Evolutionary conservation across 768 basidiomycete species (phyloP), one percentile per base, ranked within the genome.

Genomic region (Lepiota brunneoincarnata): DNA sequence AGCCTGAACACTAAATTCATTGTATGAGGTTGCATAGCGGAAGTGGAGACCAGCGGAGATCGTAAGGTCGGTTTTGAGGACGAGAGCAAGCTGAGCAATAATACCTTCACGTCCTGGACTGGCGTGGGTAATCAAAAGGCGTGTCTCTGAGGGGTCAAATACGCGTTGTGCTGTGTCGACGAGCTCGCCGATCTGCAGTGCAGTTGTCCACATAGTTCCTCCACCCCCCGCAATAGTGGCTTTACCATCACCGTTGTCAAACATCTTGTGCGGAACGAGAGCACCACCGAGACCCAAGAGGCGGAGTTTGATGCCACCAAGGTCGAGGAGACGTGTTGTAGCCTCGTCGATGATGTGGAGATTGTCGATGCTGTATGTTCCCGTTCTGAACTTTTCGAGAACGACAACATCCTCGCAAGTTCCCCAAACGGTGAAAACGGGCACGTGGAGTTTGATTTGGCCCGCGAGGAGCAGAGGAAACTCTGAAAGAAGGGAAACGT

Each of bases 181-280:
- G 47, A 99, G 88, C 69, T 99, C 96, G 55, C 97, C 97, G 37
- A 99, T 91, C 69, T 99, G 97, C 21, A 99, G 81, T 4, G 93
- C 91, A 0, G 96, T 98, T 0, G 93, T 91, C 97, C 97, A 99
- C 87, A 98, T 96, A 17, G 95, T 98, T 26, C 97, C 97, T 64
- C 93, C 89, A 1, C 94, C 97, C 34, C 97, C 97, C 0, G 97
- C 96, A 59, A 99, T 97, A n/a, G 96, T 98, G 10, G 93, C 95
- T 41, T 75, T 84, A 2, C 95, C 96, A 44, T 96, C 92, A 0
- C 96, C 91, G 59, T 93, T 93, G 72, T 93, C 90, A 62, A 95
- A 93, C 77, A 93, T 82, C 69, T 98, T 98, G 77, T 98, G 94
- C 38, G 86, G 84, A 5, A 97, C 93, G 38, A 98, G 81, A 2